Percentiles rank a stretch among this genome's conserved stretches.
Conservation (phyloP, 768 basidiomycete species). For the Rhodotorula sphaerocarpa region DNA sequence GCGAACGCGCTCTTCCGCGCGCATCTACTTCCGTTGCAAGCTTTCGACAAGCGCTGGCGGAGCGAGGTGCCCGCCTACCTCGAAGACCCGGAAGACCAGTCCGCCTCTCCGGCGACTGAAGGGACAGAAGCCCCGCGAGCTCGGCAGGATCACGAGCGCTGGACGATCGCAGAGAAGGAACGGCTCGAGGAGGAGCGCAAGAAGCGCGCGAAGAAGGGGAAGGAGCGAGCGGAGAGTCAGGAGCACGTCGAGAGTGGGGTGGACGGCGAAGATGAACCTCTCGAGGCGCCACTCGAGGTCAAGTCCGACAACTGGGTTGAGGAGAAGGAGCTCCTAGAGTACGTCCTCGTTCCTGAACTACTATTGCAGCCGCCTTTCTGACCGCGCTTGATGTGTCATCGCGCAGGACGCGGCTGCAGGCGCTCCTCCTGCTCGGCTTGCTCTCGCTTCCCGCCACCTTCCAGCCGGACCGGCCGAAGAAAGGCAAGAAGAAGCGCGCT, state of each 20-base stretch:
- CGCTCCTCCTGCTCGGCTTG: conserved; percentile 28
- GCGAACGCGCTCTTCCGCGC: conserved; percentile 3
- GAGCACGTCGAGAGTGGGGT: neutral
- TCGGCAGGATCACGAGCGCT: neutral
- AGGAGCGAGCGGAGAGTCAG: conserved; percentile 13
- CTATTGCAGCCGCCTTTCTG: no score
- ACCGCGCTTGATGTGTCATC: no score
- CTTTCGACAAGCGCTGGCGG: conserved; percentile 26
- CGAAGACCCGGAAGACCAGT: neutral
- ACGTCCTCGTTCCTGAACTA: no score
- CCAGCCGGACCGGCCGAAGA: conserved; percentile 8
- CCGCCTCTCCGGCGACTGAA: neutral
- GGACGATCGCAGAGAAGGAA: conserved; percentile 10
- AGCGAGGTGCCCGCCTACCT: neutral
- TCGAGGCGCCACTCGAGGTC: neutral
- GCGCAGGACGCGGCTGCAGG: conserved; percentile 28
- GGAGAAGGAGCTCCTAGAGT: conserved; percentile 16
- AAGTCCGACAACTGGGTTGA: conserved; percentile 6
- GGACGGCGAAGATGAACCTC: neutral
- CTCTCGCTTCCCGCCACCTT: conserved; percentile 6
- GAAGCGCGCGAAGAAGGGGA: conserved; percentile 13
- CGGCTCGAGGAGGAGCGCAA: neutral
- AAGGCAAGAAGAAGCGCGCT: conserved; percentile 31
- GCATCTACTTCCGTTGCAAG: conserved; percentile 19
- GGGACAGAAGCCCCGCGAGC: neutral